Percentiles rank a stretch among this genome's conserved stretches.
These are phyloP conservation scores for Cordyceps tenuipes DNA, from an alignment of 2,329 filamentous ascomycete genomes.

Conservation along the genomic window DNA sequence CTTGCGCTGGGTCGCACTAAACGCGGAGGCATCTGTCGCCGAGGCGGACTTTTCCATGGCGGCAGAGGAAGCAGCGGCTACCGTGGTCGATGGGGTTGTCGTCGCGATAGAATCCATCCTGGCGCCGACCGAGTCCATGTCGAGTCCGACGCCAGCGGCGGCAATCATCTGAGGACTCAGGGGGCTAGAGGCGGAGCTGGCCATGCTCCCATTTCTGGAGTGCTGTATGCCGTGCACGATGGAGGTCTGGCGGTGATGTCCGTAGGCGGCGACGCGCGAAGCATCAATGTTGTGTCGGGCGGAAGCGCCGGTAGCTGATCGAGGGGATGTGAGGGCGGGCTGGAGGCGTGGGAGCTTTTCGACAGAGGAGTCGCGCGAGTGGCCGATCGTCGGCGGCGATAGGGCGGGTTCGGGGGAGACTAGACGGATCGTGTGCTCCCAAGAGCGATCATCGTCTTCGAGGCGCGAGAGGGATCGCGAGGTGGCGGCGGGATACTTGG, in stretches of 20 bases:
- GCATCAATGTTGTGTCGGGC: constrained; percentile 28
- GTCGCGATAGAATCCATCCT: constrained; percentile 42
- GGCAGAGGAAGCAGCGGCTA: not conserved
- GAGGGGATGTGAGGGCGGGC: constrained; percentile 8
- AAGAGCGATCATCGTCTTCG: constrained; percentile 9
- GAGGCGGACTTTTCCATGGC: constrained; percentile 39
- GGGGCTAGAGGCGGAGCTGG: constrained; percentile 72
- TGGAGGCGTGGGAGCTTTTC: constrained; percentile 8
- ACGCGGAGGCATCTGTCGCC: constrained; percentile 35
- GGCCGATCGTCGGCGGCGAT: not conserved
- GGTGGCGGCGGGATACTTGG: not conserved
- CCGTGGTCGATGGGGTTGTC: constrained; percentile 29
- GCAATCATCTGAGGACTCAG: constrained; percentile 82
- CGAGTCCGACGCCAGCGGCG: constrained; percentile 51
- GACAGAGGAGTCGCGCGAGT: constrained; percentile 11
- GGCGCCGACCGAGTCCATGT: constrained; percentile 36
- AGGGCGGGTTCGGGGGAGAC: constrained; percentile 8
- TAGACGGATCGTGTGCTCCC: constrained; percentile 12
- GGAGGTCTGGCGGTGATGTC: constrained; percentile 91
- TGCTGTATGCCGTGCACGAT: constrained; percentile 97
- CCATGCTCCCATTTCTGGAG: constrained; percentile 78
- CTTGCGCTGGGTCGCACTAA: constrained; percentile 41
- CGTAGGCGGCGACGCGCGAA: constrained; percentile 52
- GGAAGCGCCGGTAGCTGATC: constrained; percentile 2
- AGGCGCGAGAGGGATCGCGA: constrained; percentile 10